Conservation (phyloP, 805 yeast genomes). For the Blastobotrys robertii region DNA sequence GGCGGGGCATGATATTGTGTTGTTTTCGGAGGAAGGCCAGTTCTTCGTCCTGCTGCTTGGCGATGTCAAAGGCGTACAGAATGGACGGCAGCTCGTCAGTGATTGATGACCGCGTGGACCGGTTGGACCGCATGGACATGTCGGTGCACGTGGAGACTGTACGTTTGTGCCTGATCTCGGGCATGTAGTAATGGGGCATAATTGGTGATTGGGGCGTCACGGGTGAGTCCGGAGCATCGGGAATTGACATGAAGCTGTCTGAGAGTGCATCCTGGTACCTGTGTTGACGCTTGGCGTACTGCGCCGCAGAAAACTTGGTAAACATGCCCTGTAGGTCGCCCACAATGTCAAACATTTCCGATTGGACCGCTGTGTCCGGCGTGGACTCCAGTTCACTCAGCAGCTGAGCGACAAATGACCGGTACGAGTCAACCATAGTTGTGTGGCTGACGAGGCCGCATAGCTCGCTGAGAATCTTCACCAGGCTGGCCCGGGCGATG, state of each 20-base stretch:
- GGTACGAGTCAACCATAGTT: constrained; percentile 17
- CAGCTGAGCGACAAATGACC: constrained; percentile 21
- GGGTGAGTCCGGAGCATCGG: too few species aligned
- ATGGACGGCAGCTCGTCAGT: constrained; percentile 19
- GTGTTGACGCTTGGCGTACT: too few species aligned
- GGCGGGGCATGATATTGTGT: constrained; percentile 3
- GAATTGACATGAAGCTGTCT: too few species aligned
- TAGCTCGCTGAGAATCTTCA: constrained; percentile 25
- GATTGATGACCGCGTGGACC: constrained; percentile 8
- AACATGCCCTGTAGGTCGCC: constrained; percentile 24
- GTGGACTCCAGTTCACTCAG: constrained; percentile 21
- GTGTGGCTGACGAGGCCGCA: constrained; percentile 13
- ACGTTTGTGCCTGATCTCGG: too few species aligned
- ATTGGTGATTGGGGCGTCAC: too few species aligned
- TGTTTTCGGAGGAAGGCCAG: constrained; percentile 3
- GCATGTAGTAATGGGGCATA: too few species aligned
- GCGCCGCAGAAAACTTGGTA: constrained; percentile 10
- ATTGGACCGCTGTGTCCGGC: constrained; percentile 18
- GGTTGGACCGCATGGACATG: background rate
- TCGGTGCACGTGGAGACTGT: too few species aligned
- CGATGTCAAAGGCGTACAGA: constrained; percentile 18
- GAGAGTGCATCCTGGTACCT: too few species aligned
- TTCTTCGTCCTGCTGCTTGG: constrained; percentile 6
- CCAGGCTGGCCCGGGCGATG: constrained; percentile 22
- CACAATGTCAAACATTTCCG: constrained; percentile 24